Conservation (phyloP, 2,329 filamentous ascomycete species). For the Curvularia eragrostidis region DNA sequence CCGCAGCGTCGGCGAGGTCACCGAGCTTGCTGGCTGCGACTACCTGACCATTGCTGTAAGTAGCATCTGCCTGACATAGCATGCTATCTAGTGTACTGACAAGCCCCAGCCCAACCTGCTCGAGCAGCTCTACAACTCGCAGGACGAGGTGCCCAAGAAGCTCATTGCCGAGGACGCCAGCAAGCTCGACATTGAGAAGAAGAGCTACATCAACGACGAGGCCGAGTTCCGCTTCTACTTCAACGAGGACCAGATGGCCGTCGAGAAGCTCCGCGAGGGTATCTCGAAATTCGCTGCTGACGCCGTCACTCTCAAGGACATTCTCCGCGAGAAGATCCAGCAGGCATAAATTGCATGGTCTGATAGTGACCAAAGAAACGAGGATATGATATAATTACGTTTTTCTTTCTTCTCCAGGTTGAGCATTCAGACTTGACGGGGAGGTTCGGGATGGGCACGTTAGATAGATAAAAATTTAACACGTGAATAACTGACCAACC, state of each 20-base stretch:
- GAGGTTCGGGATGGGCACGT: slow-evolving; percentile 12
- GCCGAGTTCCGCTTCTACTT: slow-evolving; percentile 95
- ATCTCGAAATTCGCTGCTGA: slow-evolving; percentile 99
- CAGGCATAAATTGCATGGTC: slow-evolving; percentile 36
- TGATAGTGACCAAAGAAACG: slow-evolving; percentile 37
- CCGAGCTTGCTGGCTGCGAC: slow-evolving; percentile 96
- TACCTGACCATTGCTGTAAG: slow-evolving; percentile 96
- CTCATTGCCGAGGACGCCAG: slow-evolving; percentile 73
- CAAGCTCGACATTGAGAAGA: slow-evolving; percentile 81
- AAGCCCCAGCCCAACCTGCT: slow-evolving; percentile 78
- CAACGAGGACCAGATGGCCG: slow-evolving; percentile 99
- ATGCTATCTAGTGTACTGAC: slow-evolving; percentile 20
- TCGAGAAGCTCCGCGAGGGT: slow-evolving; percentile 98
- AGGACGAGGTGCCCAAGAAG: slow-evolving; percentile 86
- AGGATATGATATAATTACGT: slow-evolving; percentile 30
- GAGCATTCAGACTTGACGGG: slow-evolving; percentile 12
- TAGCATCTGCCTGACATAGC: slow-evolving; percentile 23
- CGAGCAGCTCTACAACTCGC: slow-evolving; percentile 90
- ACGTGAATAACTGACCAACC: slow-evolving; percentile 29
- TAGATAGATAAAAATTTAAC: slow-evolving; percentile 31
- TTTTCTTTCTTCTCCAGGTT: slow-evolving; percentile 21
- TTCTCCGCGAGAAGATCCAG: slow-evolving; percentile 84
- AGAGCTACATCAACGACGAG: slow-evolving; percentile 90
- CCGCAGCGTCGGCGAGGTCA: slow-evolving; percentile 95
- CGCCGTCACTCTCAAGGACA: slow-evolving; percentile 89